These are phyloP conservation scores for Aspergillus biplanus DNA, from an alignment of 495 filamentous ascomycete genomes.

Conservation along the genomic window DNA sequence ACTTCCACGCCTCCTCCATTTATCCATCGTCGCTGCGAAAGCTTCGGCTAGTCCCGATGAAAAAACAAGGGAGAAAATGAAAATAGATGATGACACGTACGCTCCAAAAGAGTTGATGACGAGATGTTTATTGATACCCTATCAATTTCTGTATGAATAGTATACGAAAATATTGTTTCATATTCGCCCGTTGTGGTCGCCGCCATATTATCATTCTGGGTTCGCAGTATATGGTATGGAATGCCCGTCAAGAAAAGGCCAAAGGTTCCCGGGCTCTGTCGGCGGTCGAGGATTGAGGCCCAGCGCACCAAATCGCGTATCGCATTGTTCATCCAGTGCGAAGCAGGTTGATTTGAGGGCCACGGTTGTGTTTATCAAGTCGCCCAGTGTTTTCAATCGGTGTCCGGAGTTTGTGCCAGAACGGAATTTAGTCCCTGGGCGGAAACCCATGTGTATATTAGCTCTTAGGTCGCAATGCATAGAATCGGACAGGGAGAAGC, in stretches of 20 bases:
- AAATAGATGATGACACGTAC: neutral
- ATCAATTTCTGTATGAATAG: neutral
- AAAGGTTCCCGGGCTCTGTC: too few species aligned
- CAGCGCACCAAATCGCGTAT: too few species aligned
- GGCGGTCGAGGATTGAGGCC: too few species aligned
- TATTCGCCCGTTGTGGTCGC: neutral
- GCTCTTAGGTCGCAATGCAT: conserved; percentile 57
- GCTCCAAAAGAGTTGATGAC: neutral
- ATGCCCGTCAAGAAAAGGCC: neutral
- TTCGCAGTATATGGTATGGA: neutral
- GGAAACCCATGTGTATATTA: neutral
- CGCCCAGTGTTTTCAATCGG: too few species aligned
- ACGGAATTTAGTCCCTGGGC: neutral
- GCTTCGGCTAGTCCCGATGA: too few species aligned
- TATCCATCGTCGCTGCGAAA: too few species aligned
- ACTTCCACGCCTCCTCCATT: too few species aligned
- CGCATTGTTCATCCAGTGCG: too few species aligned
- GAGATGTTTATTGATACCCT: conserved; percentile 1
- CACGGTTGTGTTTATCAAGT: too few species aligned
- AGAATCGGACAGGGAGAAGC: conserved; percentile 71
- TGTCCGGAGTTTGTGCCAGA: neutral
- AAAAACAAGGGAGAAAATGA: neutral
- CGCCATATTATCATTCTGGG: neutral
- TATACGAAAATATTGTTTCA: neutral
- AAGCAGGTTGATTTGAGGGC: too few species aligned